These are phyloP conservation scores for Penicillium glabrum DNA, from an alignment of 2,329 filamentous ascomycete genomes.

Conservation along the genomic window DNA sequence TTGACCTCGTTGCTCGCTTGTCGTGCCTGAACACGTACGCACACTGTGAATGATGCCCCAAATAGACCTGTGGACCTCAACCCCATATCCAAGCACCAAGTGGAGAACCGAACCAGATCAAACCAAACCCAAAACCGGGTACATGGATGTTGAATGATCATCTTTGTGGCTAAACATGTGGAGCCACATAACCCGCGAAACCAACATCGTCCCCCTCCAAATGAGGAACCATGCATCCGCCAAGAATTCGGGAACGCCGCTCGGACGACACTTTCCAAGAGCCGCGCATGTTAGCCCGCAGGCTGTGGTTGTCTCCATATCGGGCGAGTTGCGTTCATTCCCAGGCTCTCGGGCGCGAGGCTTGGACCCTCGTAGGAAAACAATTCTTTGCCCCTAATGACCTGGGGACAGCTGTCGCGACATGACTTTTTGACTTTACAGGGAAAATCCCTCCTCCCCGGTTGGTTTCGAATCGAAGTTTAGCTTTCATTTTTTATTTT, in stretches of 20 bases:
- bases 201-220: not conserved
- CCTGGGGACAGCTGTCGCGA: not conserved
- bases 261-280: constrained; percentile 5
- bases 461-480: not conserved
- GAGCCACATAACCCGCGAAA: not conserved
- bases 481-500: not conserved
- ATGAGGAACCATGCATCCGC: constrained; percentile 7
- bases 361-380: not conserved
- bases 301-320: not conserved
- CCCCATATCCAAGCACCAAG: not conserved
- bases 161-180: not conserved
- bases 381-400: not conserved
- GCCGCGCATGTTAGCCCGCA: constrained; percentile 3
- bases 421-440: not conserved
- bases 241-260: constrained; percentile 11
- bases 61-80: not conserved
- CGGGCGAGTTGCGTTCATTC: constrained; percentile 11
- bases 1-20: not conserved
- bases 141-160: not conserved
- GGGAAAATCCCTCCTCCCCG: not conserved
- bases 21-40: not conserved
- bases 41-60: not conserved
- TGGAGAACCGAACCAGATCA: no score
- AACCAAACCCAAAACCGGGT: no score
- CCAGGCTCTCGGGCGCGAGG: not conserved